Percentiles rank a stretch among this genome's conserved stretches.
Evolutionary conservation across 208 protist genomes (phyloP).

Genomic region (Herpetomonas tarakana): DNA sequence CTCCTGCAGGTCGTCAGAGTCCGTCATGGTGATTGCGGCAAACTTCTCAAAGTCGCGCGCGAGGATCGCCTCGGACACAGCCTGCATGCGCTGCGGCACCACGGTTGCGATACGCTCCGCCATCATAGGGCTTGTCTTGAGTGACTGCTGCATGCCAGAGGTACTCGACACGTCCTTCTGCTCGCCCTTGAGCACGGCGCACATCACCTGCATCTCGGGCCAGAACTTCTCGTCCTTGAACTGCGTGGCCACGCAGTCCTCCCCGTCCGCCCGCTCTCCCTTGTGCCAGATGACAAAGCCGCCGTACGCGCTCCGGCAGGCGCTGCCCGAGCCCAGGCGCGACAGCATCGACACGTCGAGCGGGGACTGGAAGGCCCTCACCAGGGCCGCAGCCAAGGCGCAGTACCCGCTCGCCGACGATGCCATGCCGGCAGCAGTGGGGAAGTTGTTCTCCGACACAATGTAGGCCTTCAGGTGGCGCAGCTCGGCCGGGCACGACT

Average conservation of each 20-base stretch:
- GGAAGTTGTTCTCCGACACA: slow-evolving; percentile 98
- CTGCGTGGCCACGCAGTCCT: slow-evolving; percentile 93
- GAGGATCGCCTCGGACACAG: slow-evolving; percentile 91
- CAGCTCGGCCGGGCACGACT: slow-evolving; percentile 39
- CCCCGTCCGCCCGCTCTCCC: slow-evolving; percentile 79
- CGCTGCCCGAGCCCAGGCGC: slow-evolving; percentile 94
- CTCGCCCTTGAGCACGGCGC: slow-evolving; percentile 87
- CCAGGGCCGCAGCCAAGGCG: slow-evolving; percentile 88
- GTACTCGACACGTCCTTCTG: slow-evolving; percentile 96
- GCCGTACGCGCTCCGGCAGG: slow-evolving; percentile 97
- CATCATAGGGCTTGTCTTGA: slow-evolving; percentile 92
- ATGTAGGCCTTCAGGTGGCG: slow-evolving; percentile 84
- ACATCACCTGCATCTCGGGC: slow-evolving; percentile 91
- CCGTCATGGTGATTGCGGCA: slow-evolving; percentile 91
- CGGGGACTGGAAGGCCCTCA: slow-evolving; percentile 50
- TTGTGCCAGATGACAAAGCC: slow-evolving; percentile 98
- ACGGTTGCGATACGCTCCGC: slow-evolving; percentile 71
- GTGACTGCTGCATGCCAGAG: slow-evolving; percentile 95
- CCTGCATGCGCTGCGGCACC: slow-evolving; percentile 90
- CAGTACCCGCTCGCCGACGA: slow-evolving; percentile 98
- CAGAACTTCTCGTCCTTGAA: slow-evolving; percentile 91
- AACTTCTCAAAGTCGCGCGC: slow-evolving; percentile 94
- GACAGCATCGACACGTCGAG: slow-evolving; percentile 91
- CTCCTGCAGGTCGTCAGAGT: slow-evolving; percentile 98
- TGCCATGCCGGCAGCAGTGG: slow-evolving; percentile 98